Base-by-base conservation (phyloP, 177 flowering plant species). In the Vitis hybrid region DNA sequence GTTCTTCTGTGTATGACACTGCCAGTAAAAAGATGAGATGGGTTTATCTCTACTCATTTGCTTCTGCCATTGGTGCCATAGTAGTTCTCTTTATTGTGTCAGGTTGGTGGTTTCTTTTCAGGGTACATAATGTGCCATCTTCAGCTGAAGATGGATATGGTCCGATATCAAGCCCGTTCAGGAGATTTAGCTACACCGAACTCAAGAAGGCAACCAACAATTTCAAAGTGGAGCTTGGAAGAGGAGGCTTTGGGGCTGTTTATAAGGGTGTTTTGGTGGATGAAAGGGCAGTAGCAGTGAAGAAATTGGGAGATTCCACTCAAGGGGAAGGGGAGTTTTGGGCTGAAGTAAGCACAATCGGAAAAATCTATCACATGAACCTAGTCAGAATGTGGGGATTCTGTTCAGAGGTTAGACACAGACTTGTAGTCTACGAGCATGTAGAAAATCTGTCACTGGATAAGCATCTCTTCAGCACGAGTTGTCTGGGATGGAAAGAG, bases 321-420 rank as follows among this genome's bases (percentile, higher is more conserved):
- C 83, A 82, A 75, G 89, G 78, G 50, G 90, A 84, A 31, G 85
- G 80, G 48, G 84, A 79, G 64, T 83, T 88, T 62, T 76, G 85
- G 86, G 86, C 87, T 10, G 89, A 86, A 71, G 78, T 85, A 55
- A 80, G 88, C 68, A 86, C 80, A 4, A 78, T 89, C 21, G 91
- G 90, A 10, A 85, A 71, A 50, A 79, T 88, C 21, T 74, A 86
- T 70, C 90, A 88, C 77, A 82, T 85, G 88, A 88, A 89, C 75
- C 69, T 88, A 10, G 84, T 85, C 11, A 79, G 85, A 71, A 85
- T 81, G 78, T 88, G 85, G 89, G 90, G 90, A 14, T 87, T 78
- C 64, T 87, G 93, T 70, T 73, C 79, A 1, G 90, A 85, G 69
- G 53, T 60, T 2, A 69, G 13, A n/a, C 76, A 78, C 62, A 70